Conservation (phyloP, 345 rosid genomes). For the Toxicodendron radicans region DNA sequence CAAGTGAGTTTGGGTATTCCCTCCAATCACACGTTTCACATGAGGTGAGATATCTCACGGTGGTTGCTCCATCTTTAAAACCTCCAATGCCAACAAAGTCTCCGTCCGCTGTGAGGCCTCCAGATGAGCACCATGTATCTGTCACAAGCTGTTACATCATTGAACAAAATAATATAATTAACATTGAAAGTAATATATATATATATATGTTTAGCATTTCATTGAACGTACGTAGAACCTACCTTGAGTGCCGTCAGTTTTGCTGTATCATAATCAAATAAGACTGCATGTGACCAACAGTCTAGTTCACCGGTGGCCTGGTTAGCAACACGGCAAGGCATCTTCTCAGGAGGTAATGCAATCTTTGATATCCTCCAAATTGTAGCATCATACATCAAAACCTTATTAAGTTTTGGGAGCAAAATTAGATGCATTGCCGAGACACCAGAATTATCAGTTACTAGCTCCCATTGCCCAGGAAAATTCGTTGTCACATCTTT, state of each 20-base stretch:
- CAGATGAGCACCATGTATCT: constrained; percentile 96
- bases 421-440: constrained; percentile 81
- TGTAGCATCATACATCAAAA: constrained; percentile 73
- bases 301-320: constrained; percentile 36
- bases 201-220: too few species aligned
- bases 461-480: constrained; percentile 62
- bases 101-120: constrained; percentile 67
- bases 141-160: neutral
- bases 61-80: constrained; percentile 53
- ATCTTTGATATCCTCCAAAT: constrained; percentile 55
- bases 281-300: constrained; percentile 69
- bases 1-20: constrained; percentile 64
- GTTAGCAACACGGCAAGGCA: constrained; percentile 42
- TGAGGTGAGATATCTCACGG: constrained; percentile 47
- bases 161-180: too few species aligned
- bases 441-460: constrained; percentile 59
- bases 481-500: constrained; percentile 6
- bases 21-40: constrained; percentile 50
- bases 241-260: constrained; percentile 53
- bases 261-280: constrained; percentile 46
- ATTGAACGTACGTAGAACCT: neutral
- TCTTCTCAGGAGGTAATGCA: constrained; percentile 24
- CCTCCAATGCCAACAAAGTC: constrained; percentile 77
- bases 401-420: constrained; percentile 60
- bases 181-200: too few species aligned